Percentiles rank a stretch among this genome's conserved stretches.
These are phyloP conservation scores for Rhizophagus sp. DNA, from an alignment of 192 early-diverging fungal genomes.

Conservation along the genomic window DNA sequence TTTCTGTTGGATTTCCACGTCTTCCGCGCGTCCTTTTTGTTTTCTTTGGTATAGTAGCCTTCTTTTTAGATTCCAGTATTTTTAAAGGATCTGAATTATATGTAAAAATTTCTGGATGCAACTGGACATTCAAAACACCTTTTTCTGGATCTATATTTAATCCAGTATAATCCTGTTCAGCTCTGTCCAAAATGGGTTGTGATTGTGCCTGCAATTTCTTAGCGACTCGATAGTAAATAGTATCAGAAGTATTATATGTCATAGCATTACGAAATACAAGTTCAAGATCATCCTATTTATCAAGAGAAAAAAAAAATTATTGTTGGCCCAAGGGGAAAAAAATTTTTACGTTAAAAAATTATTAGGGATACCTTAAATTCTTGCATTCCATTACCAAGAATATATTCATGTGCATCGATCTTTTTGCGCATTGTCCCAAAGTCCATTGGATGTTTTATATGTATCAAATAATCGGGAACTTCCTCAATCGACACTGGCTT, in stretches of 20 bases:
- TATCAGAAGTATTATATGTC: constrained; percentile 75
- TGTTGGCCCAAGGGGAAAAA: background rate
- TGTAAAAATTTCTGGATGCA: constrained; percentile 55
- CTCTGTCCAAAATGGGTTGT: constrained; percentile 41
- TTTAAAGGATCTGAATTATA: constrained; percentile 42
- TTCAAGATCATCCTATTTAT: constrained; percentile 60
- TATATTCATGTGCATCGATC: constrained; percentile 51
- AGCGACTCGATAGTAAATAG: constrained; percentile 68
- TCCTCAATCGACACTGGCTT: constrained; percentile 53
- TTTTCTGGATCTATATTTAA: constrained; percentile 41
- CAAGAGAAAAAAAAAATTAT: background rate
- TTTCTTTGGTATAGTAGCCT: background rate
- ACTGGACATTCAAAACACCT: constrained; percentile 43
- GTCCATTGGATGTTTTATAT: constrained; percentile 74
- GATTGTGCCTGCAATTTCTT: constrained; percentile 49
- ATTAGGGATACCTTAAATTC: constrained; percentile 44
- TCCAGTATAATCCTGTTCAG: constrained; percentile 44
- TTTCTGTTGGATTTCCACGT: background rate
- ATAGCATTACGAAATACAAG: constrained; percentile 75
- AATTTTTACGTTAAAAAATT: background rate
- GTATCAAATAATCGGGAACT: constrained; percentile 46
- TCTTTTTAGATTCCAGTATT: constrained; percentile 2
- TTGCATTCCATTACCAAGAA: constrained; percentile 32
- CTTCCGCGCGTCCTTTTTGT: background rate
- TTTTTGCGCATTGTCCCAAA: constrained; percentile 65